Conservation (phyloP, 495 filamentous ascomycete genomes). For the Penicillium desertorum region DNA sequence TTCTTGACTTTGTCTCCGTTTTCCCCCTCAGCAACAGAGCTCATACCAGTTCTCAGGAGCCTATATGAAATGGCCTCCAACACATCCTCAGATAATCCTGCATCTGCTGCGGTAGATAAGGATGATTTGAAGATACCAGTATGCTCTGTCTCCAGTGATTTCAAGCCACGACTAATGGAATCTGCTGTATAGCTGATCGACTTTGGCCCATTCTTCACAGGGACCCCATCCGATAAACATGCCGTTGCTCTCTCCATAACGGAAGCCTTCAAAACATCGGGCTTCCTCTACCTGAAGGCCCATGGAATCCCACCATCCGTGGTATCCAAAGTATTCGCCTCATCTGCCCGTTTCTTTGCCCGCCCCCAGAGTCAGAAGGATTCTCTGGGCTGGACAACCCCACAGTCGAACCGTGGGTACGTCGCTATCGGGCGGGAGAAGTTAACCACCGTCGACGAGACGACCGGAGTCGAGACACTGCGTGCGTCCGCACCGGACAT, state of each 20-base stretch:
- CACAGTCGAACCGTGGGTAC: slow-evolving; percentile 78
- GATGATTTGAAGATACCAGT: slow-evolving; percentile 72
- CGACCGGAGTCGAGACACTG: slow-evolving; percentile 57
- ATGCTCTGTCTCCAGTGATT: slow-evolving; percentile 21
- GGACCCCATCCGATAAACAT: slow-evolving; percentile 59
- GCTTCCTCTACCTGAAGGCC: slow-evolving; percentile 88
- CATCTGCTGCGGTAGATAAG: slow-evolving; percentile 57
- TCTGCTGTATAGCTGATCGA: slow-evolving; percentile 70
- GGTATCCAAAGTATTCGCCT: slow-evolving; percentile 62
- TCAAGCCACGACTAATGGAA: background rate
- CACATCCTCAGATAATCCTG: slow-evolving; percentile 19
- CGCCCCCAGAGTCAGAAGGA: slow-evolving; percentile 71
- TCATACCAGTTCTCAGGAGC: background rate
- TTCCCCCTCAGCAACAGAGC: background rate
- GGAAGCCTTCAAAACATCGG: slow-evolving; percentile 76
- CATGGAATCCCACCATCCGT: slow-evolving; percentile 64
- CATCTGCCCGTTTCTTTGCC: slow-evolving; percentile 75
- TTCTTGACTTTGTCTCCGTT: background rate
- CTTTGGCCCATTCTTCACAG: slow-evolving; percentile 72
- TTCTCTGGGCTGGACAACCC: slow-evolving; percentile 64
- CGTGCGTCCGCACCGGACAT: slow-evolving; percentile 66
- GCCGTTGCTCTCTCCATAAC: slow-evolving; percentile 70
- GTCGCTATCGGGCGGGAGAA: slow-evolving; percentile 75
- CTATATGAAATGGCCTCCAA: slow-evolving; percentile 15
- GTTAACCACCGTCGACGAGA: slow-evolving; percentile 58